Conservation (phyloP, 225 moss, liverwort and hornwort genomes). For the Polytrichum commune region DNA sequence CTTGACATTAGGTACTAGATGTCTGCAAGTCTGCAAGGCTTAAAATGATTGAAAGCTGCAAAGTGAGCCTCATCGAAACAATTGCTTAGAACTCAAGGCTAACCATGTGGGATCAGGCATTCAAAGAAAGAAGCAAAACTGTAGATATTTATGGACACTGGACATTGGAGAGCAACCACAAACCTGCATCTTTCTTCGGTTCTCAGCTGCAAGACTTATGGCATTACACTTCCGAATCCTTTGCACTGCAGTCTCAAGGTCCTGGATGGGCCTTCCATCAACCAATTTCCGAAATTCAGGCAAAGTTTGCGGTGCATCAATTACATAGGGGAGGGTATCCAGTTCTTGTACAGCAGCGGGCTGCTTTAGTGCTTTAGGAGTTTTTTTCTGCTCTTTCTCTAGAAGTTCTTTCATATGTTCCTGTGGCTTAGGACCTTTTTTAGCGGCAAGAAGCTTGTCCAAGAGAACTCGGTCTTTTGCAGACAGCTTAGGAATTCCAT, state of each 20-base stretch:
- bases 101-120: no score
- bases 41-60: no score
- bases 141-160: not conserved
- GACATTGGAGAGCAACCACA: not conserved
- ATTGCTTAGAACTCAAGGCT: no score
- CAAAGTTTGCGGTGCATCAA: constrained; percentile 79
- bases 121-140: no score
- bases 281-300: constrained; percentile 68
- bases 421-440: constrained; percentile 32
- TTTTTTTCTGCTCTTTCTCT: constrained; percentile 20
- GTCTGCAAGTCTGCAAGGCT: no score
- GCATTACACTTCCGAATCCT: constrained; percentile 89
- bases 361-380: constrained; percentile 26
- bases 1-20: no score
- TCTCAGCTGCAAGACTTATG: constrained; percentile 87
- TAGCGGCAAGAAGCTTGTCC: constrained; percentile 53
- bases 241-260: constrained; percentile 70
- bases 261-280: constrained; percentile 56
- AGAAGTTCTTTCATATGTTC: constrained; percentile 21
- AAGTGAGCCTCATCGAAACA: no score
- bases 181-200: constrained; percentile 97
- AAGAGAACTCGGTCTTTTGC: constrained; percentile 44
- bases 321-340: constrained; percentile 73
- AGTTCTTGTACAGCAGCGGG: constrained; percentile 19
- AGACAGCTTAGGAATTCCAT: constrained; percentile 40